Evolutionary conservation across 2,329 filamentous ascomycete genomes (phyloP), one percentile per base, ranked within the genome.

Genomic region (Ophidiomyces ophidiicola): DNA sequence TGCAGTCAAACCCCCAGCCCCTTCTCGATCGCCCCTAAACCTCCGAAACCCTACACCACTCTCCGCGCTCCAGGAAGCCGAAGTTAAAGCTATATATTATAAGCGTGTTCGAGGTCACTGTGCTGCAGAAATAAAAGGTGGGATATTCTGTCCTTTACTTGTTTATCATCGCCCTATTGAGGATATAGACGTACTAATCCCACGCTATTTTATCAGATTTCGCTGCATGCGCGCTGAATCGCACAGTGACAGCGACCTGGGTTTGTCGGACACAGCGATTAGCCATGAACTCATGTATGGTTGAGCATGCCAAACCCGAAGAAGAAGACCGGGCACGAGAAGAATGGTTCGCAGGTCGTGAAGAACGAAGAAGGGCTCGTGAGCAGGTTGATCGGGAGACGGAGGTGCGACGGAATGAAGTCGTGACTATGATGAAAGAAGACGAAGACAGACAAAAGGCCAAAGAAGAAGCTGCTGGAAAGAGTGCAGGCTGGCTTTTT

Each of bases 251-350:
- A 41, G 82, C 90, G 43, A 81, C 86, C 8, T 94, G 90, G 69
- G 74, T 78, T 38, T 98, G 90, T 67, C 80, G 85, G 39, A 64
- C 71, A 34, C 72, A 87, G 55, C 81, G 86, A 53, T 77, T 80
- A 46, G 70, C 72, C 24, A 98, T 98, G 90, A 98, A 98, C 65
- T 71, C 68, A 45, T 98, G 90, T 67, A 94, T 98, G 86, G 71
- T 87, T 50, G 62, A 71, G 41, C 81, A 92, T 64, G 87, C 88
- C 40, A 92, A 83, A 47, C 82, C 78, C 47, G 76, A 73, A 39
- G 84, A 92, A 58, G 74, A 92, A 61, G 90, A 98, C 64, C 78
- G 76, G 17, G 90, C 90, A 47, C 71, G 90, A 37, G 82, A 86
- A 60, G 86, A 96, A 58, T 98, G 90, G 90, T 96, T 96, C 60